Base-by-base conservation (phyloP, 495 filamentous ascomycete species). In the Xylona heveae region DNA sequence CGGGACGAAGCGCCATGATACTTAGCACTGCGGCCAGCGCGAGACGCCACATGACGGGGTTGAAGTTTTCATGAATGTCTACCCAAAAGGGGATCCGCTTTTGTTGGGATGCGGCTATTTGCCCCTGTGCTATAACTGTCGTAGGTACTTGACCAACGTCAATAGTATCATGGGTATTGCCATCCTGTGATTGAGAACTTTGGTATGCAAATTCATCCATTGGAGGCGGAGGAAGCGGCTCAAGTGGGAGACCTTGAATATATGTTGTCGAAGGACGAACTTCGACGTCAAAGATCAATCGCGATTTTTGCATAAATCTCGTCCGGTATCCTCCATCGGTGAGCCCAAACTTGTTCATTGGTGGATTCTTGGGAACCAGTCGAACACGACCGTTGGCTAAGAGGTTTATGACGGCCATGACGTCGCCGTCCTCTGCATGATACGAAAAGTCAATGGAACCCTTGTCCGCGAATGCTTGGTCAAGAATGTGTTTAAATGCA, bases 341-440 rank as follows among this genome's bases (percentile, higher is more conserved):
- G 9, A 83, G 65, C 17, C 83, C 83, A 50, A 73, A 79, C 35
- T 70, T 68, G 35, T 77, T 66, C 30, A 65, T 52, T 0, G 74
- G 75, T 2, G 70, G 57, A 33, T 75, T 60, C 3, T 56, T 47
- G 0, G 68, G 58, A 3, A 58, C 43, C 6, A 78, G 33, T n/a
- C 46, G 55, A 21, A 90, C 47, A 12, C 62, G 58, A 0, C 67
- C 62, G 17, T 59, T 35, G 0, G 73, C 68, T 22, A 73, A 52
- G 16, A 92, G 59, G 43, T 83, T 78, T 15, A 71, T 57, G 27
- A 80, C 37, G 4, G 66, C 74, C 42, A 90, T 60, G 24, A 77
- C 65, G 21, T 71, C 62, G 13, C 76, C 77, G 42, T 88, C 73
- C 21, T 59, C 50, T 19, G 19, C 54, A 22, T 43, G 35, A 32